A percentile compares a stretch with the other conserved stretches of the same genome.
Evolutionary conservation across 495 filamentous ascomycete species (phyloP).

Genomic region (Penicillium dipodomyicola): DNA sequence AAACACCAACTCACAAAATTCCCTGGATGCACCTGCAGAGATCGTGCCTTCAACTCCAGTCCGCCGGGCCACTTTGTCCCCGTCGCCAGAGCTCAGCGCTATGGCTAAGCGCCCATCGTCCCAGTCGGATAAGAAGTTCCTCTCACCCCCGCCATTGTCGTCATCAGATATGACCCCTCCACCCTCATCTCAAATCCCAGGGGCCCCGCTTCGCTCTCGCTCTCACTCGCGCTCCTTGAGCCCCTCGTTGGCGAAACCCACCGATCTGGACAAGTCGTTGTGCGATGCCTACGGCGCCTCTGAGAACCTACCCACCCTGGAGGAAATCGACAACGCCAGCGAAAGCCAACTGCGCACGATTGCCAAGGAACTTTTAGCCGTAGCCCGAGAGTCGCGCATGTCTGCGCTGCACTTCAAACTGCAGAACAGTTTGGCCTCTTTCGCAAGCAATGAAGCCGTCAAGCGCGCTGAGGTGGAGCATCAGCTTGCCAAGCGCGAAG

Average conservation of each 20-base stretch:
- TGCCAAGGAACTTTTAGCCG: conserved; percentile 49
- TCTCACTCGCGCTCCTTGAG: conserved; percentile 39
- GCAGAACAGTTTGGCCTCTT: conserved; percentile 80
- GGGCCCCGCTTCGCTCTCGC: conserved; percentile 38
- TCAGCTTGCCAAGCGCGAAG: conserved; percentile 85
- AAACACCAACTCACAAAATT: conserved; percentile 34
- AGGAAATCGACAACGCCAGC: conserved; percentile 63
- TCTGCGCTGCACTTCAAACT: conserved; percentile 88
- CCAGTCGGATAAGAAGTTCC: conserved; percentile 35
- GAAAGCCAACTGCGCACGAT: conserved; percentile 61
- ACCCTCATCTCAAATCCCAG: conserved; percentile 65
- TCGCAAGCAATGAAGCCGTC: conserved; percentile 81
- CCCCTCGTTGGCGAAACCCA: conserved; percentile 54
- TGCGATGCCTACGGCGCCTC: conserved; percentile 50
- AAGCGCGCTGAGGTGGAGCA: conserved; percentile 91
- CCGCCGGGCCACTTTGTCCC: conserved; percentile 39
- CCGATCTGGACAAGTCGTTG: conserved; percentile 54
- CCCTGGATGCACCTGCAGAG: conserved; percentile 42
- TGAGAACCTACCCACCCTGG: conserved; percentile 55
- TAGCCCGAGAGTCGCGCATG: conserved; percentile 66
- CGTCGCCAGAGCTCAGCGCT: conserved; percentile 41
- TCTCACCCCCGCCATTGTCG: conserved; percentile 41
- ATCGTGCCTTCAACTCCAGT: conserved; percentile 40
- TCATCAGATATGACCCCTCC: conserved; percentile 66
- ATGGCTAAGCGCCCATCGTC: conserved; percentile 29